Conservation (phyloP, 441 rosid species). For the Heliophila coronopifolia region DNA sequence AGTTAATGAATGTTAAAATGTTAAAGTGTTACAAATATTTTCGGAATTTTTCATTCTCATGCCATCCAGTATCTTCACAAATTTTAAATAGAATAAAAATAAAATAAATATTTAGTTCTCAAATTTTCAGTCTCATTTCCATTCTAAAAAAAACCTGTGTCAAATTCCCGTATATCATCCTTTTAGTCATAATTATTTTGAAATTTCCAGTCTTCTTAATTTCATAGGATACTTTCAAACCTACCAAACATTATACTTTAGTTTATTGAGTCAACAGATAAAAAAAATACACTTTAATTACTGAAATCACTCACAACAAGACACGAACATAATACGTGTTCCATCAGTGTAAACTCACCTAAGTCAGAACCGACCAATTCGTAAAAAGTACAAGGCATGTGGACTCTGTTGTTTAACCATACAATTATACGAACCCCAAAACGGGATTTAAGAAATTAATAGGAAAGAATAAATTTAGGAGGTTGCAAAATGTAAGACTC, state of each 20-base stretch:
- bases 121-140: no score
- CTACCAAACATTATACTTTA: neutral
- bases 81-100: no score
- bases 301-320: neutral
- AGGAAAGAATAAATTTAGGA: neutral
- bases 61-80: no score
- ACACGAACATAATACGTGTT: neutral
- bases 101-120: no score
- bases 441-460: neutral
- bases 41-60: no score
- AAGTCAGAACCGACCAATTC: slow-evolving; percentile 26
- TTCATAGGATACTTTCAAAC: neutral
- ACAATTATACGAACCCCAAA: slow-evolving; percentile 20
- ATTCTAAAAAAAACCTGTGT: no score
- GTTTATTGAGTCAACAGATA: no score
- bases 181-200: no score
- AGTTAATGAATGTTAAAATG: no score
- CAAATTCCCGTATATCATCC: no score
- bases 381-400: slow-evolving; percentile 14
- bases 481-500: neutral
- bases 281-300: no score
- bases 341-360: neutral
- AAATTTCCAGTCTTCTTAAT: neutral
- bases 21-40: no score
- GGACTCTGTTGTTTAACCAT: slow-evolving; percentile 4